phyloP scores from a whole-genome alignment of 306 rosid genomes.

The Prunus mume region DNA sequence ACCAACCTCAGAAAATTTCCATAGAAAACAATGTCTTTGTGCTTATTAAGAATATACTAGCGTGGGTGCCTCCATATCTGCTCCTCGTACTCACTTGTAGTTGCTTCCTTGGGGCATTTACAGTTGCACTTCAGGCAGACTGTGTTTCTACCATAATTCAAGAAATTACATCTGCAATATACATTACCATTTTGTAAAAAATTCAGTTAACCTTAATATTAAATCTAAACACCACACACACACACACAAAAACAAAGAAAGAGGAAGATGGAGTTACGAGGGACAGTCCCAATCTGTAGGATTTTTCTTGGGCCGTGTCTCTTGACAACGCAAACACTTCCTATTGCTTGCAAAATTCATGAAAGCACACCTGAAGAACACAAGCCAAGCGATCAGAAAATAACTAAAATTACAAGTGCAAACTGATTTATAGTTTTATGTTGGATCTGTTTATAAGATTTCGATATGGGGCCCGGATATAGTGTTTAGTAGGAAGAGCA shows the following conservation, averaged over 20 bases:
- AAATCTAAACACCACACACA: not conserved
- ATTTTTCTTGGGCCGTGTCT: slow-evolving; percentile 47
- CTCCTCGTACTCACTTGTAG: slow-evolving; percentile 28
- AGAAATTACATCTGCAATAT: slow-evolving; percentile 61
- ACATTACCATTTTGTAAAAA: slow-evolving; percentile 9
- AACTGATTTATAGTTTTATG: not conserved
- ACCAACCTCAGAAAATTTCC: not conserved
- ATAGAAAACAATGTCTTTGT: not conserved
- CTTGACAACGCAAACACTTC: slow-evolving; percentile 68
- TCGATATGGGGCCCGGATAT: not conserved
- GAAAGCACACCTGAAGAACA: slow-evolving; percentile 66
- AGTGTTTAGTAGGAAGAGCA: too few relatives aligned
- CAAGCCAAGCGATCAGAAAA: slow-evolving; percentile 4
- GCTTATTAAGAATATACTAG: not conserved
- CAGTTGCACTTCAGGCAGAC: slow-evolving; percentile 60
- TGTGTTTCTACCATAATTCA: slow-evolving; percentile 51
- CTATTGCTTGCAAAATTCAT: slow-evolving; percentile 73
- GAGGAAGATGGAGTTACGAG: slow-evolving; percentile 49
- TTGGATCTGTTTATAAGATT: not conserved
- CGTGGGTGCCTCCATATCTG: slow-evolving; percentile 45
- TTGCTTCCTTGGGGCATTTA: slow-evolving; percentile 35
- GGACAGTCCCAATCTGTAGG: slow-evolving; percentile 86
- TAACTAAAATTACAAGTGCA: not conserved
- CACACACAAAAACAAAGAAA: not conserved
- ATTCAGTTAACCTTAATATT: not conserved